Conservation (phyloP, 805 yeast genomes). For the Dipodascus geniculatus region DNA sequence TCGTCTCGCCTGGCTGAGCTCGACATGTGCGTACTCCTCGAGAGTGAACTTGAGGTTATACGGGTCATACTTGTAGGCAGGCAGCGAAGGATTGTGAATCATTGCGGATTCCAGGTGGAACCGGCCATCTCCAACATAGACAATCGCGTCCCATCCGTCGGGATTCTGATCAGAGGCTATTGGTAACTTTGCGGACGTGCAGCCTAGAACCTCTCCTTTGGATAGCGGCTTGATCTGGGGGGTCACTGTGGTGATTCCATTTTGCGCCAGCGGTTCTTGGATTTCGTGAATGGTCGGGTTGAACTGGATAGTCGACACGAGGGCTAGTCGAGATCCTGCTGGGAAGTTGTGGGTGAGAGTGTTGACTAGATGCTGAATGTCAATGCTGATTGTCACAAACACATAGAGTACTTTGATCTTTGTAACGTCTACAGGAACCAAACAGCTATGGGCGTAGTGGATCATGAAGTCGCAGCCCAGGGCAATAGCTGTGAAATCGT, state of each 20-base stretch:
- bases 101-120: conserved; percentile 92
- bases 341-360: conserved; percentile 64
- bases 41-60: conserved; percentile 83
- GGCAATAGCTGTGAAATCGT: conserved; percentile 88
- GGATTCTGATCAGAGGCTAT: background rate
- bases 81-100: conserved; percentile 91
- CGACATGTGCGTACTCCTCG: conserved; percentile 79
- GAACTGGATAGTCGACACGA: conserved; percentile 94
- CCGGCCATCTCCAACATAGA: conserved; percentile 92
- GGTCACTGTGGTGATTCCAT: conserved; percentile 51
- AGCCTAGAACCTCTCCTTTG: conserved; percentile 92
- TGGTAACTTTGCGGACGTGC: conserved; percentile 72
- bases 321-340: conserved; percentile 55
- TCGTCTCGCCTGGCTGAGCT: conserved; percentile 60
- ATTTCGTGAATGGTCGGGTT: conserved; percentile 86
- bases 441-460: conserved; percentile 95
- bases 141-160: conserved; percentile 57
- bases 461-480: conserved; percentile 88
- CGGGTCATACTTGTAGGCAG: conserved; percentile 92
- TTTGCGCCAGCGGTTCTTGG: conserved; percentile 38
- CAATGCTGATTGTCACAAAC: conserved; percentile 86
- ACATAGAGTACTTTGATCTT: conserved; percentile 85
- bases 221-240: conserved; percentile 92
- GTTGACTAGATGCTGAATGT: conserved; percentile 66
- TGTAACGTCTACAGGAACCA: conserved; percentile 91